Conservation (phyloP, 2,329 filamentous ascomycete genomes). For the Xenoacremonium recifei region DNA sequence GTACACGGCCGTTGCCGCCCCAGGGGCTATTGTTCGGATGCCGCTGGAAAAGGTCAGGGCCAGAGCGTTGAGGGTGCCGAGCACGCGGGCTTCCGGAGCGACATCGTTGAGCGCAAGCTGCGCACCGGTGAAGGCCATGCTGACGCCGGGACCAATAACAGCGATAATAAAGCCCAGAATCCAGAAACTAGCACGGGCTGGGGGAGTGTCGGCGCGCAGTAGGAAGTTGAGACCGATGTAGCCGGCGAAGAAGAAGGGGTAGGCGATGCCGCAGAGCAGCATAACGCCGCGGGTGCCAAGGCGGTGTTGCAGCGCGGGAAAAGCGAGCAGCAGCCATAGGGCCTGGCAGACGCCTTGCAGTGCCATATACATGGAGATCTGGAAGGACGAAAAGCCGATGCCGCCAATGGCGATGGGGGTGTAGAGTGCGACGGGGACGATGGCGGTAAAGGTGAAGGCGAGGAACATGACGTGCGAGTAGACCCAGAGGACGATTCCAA, state of each 20-base stretch:
- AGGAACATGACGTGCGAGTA: conserved; percentile 68
- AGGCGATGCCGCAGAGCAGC: conserved; percentile 49
- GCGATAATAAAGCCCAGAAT: conserved; percentile 38
- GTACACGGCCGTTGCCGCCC: conserved; percentile 64
- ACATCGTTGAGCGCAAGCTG: conserved; percentile 77
- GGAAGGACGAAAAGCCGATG: conserved; percentile 57
- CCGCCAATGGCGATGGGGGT: conserved; percentile 63
- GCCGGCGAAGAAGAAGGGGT: conserved; percentile 63
- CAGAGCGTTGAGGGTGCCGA: conserved; percentile 69
- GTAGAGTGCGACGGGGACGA: conserved; percentile 68
- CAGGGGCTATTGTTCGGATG: conserved; percentile 65
- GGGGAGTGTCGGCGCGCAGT: conserved; percentile 34
- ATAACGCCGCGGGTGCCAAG: conserved; percentile 67
- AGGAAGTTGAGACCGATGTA: conserved; percentile 56
- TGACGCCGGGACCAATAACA: conserved; percentile 58
- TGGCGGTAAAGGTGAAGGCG: conserved; percentile 69
- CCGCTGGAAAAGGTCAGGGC: conserved; percentile 58
- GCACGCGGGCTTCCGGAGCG: conserved; percentile 59
- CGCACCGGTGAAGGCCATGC: conserved; percentile 68
- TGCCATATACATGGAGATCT: conserved; percentile 67
- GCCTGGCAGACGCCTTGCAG: conserved; percentile 65
- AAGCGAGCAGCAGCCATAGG: conserved; percentile 67
- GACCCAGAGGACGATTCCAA: conserved; percentile 62
- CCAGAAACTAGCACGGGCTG: conserved; percentile 54
- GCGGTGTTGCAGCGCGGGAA: conserved; percentile 65